Base-by-base conservation (phyloP, 2,329 filamentous ascomycete species). In the Claviceps cyperi region DNA sequence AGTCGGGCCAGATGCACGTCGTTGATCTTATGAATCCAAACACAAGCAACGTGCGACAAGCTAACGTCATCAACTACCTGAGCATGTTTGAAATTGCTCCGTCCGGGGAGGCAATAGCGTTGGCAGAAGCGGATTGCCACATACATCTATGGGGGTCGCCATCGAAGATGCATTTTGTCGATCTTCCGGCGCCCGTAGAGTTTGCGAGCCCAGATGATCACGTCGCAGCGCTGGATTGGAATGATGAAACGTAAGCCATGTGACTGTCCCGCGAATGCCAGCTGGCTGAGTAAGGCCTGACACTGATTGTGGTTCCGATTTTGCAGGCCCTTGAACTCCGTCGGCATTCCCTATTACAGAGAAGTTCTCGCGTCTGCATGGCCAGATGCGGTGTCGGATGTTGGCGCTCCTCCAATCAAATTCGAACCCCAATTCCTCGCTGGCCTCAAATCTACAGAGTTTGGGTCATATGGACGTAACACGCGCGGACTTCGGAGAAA, bases 1-100 rank as follows among this genome's bases (percentile, higher is more conserved):
- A 94, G 60, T 85, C 81, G 43, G 92, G 94, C 1, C 89, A 96
- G 65, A 85, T 98, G 64, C 91, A 98, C 63, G 84, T 97, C 14
- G 88, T 97, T 47, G 92, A 98, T 64, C 77, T 98, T 5, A 88
- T 94, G 80, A 95, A 95, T 54, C 86, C 88, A 0, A 90, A 94
- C 60, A 83, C 86, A 19, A 88, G 87, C 61, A 90, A 85, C 57
- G 80, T 95, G 48, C 80, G 86, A 47, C 89, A 94, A 67, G 83
- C 86, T 36, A 89, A 90, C 58, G 79, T 90, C 4, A 75, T 82
- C 28, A 77, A 75, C 1, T 87, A 84, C 57, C 76, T 95, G 57
- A 81, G 80, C 52, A 83, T 86, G 55, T 80, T 96, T 55, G 89
- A 95, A 58, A 81, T 96, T 56, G 87, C 90, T 3, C 83, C 86